These are phyloP conservation scores for Lactarius tabidus DNA, from an alignment of 768 basidiomycete species.

Conservation along the genomic window DNA sequence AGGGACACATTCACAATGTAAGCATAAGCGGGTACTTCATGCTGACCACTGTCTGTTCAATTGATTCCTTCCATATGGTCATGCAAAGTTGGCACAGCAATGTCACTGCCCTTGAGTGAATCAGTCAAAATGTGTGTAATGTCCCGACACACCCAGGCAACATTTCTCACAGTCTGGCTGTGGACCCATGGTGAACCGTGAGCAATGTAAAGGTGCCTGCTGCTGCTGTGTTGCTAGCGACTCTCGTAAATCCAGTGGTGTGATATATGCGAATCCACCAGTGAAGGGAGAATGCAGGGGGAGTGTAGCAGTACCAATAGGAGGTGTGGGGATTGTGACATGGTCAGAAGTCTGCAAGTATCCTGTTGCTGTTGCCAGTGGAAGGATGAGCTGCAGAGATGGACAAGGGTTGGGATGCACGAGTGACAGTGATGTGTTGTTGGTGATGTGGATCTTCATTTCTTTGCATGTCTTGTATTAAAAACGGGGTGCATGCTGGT, in stretches of 20 bases:
- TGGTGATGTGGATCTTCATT: conserved; percentile 25
- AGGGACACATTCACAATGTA: no score
- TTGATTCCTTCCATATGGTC: no score
- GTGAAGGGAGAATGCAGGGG: conserved; percentile 10
- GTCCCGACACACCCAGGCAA: conserved; percentile 59
- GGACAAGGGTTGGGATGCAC: not conserved
- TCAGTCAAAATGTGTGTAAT: conserved; percentile 65
- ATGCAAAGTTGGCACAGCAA: no score
- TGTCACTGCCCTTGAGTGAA: not conserved
- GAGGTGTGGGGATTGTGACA: conserved; percentile 9
- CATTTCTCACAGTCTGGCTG: conserved; percentile 67
- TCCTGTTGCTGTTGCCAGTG: not conserved
- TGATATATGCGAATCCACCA: no score
- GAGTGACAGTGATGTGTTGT: conserved; percentile 30
- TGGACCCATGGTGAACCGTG: conserved; percentile 66
- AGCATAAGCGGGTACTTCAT: no score
- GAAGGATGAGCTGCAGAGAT: not conserved
- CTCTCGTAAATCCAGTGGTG: conserved; percentile 1
- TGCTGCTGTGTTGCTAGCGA: conserved; percentile 22
- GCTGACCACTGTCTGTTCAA: no score
- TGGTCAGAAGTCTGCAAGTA: conserved; percentile 9
- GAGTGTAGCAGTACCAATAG: not conserved
- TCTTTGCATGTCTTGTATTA: conserved; percentile 18
- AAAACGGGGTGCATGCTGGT: conserved; percentile 6
- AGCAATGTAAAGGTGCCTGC: conserved; percentile 34